Conservation (phyloP, 2,329 filamentous ascomycete species). For the Curvularia verruculosa region DNA sequence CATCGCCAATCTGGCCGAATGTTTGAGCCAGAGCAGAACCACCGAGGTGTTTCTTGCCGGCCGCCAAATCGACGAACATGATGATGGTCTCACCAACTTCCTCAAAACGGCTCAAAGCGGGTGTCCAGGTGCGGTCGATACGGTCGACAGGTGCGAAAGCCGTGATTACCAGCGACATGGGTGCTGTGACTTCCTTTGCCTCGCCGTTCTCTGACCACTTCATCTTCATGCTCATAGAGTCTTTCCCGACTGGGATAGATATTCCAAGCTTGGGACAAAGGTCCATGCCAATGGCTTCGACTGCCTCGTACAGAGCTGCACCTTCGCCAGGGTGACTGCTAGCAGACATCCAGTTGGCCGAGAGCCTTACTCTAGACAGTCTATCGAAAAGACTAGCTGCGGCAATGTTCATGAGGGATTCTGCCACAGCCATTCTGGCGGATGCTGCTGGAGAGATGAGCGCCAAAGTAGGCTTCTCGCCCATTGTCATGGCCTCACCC, state of each 20-base stretch:
- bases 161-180: slow-evolving; percentile 88
- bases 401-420: slow-evolving; percentile 90
- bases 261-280: slow-evolving; percentile 89
- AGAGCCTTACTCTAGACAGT: slow-evolving; percentile 80
- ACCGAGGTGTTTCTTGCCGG: slow-evolving; percentile 80
- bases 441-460: slow-evolving; percentile 89
- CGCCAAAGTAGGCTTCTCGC: slow-evolving; percentile 86
- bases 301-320: slow-evolving; percentile 89
- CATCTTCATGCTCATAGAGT: slow-evolving; percentile 99
- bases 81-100: slow-evolving; percentile 89
- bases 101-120: slow-evolving; percentile 79
- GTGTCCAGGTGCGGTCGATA: slow-evolving; percentile 90
- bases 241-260: slow-evolving; percentile 95
- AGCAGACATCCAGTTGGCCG: slow-evolving; percentile 99
- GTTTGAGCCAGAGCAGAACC: slow-evolving; percentile 91
- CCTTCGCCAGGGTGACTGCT: slow-evolving; percentile 91
- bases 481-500: slow-evolving; percentile 98
- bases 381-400: slow-evolving; percentile 77
- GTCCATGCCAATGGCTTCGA: slow-evolving; percentile 90
- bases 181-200: slow-evolving; percentile 85
- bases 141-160: slow-evolving; percentile 86
- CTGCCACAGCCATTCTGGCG: slow-evolving; percentile 93
- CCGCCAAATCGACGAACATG: slow-evolving; percentile 88
- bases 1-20: slow-evolving; percentile 82
- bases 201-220: slow-evolving; percentile 75